Percentiles rank a stretch among this genome's conserved stretches.
These are phyloP conservation scores for Parastagonospora nodorum DNA, from an alignment of 2,329 filamentous ascomycete genomes.

Conservation along the genomic window DNA sequence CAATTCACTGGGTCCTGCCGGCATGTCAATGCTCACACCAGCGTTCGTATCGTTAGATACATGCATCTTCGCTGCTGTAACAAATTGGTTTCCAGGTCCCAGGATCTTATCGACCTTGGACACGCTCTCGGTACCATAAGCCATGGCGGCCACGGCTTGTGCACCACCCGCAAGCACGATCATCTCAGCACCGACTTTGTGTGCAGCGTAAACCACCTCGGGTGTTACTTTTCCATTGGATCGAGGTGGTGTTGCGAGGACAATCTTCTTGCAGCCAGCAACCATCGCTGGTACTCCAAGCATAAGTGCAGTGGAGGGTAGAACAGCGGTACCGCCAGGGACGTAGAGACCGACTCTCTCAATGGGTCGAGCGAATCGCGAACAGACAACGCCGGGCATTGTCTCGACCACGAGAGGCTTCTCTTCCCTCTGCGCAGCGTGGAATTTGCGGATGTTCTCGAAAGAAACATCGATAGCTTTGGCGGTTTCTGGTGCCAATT, in stretches of 20 bases:
- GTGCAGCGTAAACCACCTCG: conserved; percentile 95
- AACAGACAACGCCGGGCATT: conserved; percentile 96
- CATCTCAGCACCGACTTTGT: conserved; percentile 94
- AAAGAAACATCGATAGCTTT: conserved; percentile 92
- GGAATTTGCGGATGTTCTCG: conserved; percentile 93
- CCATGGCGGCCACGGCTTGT: conserved; percentile 94
- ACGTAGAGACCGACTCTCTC: conserved; percentile 97
- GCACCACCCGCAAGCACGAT: conserved; percentile 96
- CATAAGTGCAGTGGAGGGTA: conserved; percentile 97
- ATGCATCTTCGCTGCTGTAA: conserved; percentile 97
- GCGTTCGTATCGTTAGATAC: conserved; percentile 97
- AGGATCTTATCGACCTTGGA: conserved; percentile 99
- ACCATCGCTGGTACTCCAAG: conserved; percentile 97
- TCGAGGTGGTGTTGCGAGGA: conserved; percentile 89
- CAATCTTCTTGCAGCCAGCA: conserved; percentile 92
- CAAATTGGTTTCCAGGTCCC: conserved; percentile 96
- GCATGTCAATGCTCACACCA: conserved; percentile 97
- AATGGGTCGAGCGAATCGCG: conserved; percentile 88
- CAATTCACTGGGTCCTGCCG: conserved; percentile 93
- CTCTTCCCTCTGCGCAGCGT: conserved; percentile 85
- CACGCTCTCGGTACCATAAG: conserved; percentile 93
- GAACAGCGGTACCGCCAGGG: conserved; percentile 93
- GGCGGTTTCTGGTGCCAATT: conserved; percentile 79
- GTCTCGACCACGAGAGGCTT: conserved; percentile 87
- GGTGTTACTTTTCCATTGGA: conserved; percentile 89